Percentiles rank a stretch among this genome's conserved stretches.
These are phyloP conservation scores for Amanita muscaria DNA, from an alignment of 768 basidiomycete species.

Conservation along the genomic window DNA sequence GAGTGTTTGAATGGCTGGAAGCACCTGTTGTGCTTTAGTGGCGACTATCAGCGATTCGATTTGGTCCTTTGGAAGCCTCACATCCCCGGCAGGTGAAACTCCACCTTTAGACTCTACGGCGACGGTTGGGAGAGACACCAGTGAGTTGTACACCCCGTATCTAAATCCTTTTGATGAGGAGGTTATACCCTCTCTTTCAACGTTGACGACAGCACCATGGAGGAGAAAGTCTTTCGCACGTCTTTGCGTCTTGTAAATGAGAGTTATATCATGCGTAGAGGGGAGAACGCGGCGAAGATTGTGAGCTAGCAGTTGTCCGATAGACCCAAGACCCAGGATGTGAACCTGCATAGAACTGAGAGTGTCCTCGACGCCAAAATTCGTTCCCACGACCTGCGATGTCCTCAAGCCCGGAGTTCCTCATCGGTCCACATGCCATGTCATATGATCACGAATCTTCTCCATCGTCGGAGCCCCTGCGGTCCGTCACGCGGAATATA, in stretches of 20 bases:
- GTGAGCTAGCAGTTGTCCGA: slow-evolving; percentile 76
- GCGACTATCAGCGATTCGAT: slow-evolving; percentile 81
- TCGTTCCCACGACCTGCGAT: too few relatives aligned
- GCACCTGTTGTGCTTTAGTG: slow-evolving; percentile 65
- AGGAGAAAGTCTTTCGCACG: slow-evolving; percentile 27
- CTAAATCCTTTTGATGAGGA: slow-evolving; percentile 35
- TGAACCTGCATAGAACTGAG: slow-evolving; percentile 82
- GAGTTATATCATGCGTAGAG: slow-evolving; percentile 43
- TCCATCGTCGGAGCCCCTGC: too few relatives aligned
- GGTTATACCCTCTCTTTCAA: slow-evolving; percentile 43
- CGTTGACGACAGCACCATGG: slow-evolving; percentile 29
- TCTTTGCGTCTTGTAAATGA: slow-evolving; percentile 54
- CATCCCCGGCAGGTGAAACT: slow-evolving; percentile 5
- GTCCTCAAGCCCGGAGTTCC: too few relatives aligned
- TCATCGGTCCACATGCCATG: too few relatives aligned
- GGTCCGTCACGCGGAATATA: too few relatives aligned
- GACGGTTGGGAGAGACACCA: too few relatives aligned
- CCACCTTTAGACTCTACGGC: not conserved
- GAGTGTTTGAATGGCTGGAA: slow-evolving; percentile 48
- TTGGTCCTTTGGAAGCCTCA: slow-evolving; percentile 4
- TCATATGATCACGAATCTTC: too few relatives aligned
- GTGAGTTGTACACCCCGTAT: slow-evolving; percentile 37
- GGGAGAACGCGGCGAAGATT: slow-evolving; percentile 62
- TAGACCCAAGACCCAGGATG: slow-evolving; percentile 71
- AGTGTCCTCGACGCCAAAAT: too few relatives aligned